Evolutionary conservation across 306 rosid genomes (phyloP), one percentile per base, ranked within the genome.

Genomic region (Acmispon strigosus): DNA sequence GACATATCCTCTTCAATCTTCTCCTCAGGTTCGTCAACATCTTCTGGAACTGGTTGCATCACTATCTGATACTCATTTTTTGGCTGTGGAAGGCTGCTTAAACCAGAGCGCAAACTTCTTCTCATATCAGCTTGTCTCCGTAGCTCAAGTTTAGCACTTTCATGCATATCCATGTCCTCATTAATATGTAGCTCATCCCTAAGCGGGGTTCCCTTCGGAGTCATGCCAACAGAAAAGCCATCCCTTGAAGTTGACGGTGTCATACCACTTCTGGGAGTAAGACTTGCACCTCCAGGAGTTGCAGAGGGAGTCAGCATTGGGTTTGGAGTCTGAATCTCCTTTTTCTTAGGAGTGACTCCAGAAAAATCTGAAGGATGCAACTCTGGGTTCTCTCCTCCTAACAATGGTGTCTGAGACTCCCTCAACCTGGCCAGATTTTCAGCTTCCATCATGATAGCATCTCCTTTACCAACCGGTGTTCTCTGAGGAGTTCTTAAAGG

Each of bases 361-460:
- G 96, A 92, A 82, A 92, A 92, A 76, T 92, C 96, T 12, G 98
- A 90, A 66, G 96, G 98, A 76, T 92, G 96, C 79, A 92, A 82
- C 78, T 92, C 96, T 4, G 96, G 98, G 72, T 92, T 92, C 13
- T 90, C 92, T 78, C 98, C 98, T 79, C 98, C 98, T 60, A 92
- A 80, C 56, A 92, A 80, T 44, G 98, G 98, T 70, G 98, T 92
- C 67, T 90, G 98, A 81, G 98, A 92, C 76, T 92, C 92, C 78
- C 98, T 92, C 84, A 92, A 76, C 88, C 96, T 85, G 32, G 98
- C 98, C 70, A 92, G 80, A 76, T 92, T 92, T 78, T 90, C 95
- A 60, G 98, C 98, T 78, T 92, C 98, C 96, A 92, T 90, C 98
- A 90, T 88, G 70, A 92, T 86, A 62, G 92, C 90, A 57, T 92